Evolutionary conservation across 768 basidiomycete genomes (phyloP).

Genomic region (Suillus brevipes): DNA sequence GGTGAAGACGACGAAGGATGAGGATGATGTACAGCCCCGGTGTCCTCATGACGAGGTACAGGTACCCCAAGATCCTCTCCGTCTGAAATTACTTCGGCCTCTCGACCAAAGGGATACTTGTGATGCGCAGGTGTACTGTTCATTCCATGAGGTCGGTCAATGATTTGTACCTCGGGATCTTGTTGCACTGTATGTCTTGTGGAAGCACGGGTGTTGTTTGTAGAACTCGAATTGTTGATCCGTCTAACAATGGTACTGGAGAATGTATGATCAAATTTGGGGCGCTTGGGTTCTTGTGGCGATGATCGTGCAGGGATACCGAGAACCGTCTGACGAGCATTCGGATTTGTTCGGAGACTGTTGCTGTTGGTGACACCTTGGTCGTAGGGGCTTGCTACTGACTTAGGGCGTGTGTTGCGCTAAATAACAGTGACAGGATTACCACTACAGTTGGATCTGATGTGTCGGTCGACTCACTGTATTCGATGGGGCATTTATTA

Average conservation of each 20-base stretch:
- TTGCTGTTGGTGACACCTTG: background rate
- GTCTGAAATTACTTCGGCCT: constrained; percentile 21
- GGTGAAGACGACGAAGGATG: constrained; percentile 21
- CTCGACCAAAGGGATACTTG: constrained; percentile 14
- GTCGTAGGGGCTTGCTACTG: constrained; percentile 4
- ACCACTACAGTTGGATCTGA: background rate
- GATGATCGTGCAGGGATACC: background rate
- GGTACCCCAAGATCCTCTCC: constrained; percentile 25
- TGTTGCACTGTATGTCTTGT: background rate
- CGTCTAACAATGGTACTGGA: background rate
- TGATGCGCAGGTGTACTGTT: constrained; percentile 1
- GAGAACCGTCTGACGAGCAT: constrained; percentile 21
- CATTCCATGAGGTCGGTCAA: constrained; percentile 8
- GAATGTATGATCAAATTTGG: constrained; percentile 16
- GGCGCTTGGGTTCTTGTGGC: constrained; percentile 23
- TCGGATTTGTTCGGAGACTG: constrained; percentile 22
- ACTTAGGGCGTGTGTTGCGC: background rate
- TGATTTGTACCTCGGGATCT: constrained; percentile 27
- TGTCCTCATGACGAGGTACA: constrained; percentile 14
- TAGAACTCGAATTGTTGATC: background rate
- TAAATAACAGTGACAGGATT: background rate
- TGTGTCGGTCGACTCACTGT: constrained; percentile 16
- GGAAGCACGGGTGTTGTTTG: constrained; percentile 10
- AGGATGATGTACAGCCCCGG: constrained; percentile 10
- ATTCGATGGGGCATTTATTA: constrained; percentile 19